Base-by-base conservation (phyloP, 805 yeast species). In the Suhomyces faveliae region DNA sequence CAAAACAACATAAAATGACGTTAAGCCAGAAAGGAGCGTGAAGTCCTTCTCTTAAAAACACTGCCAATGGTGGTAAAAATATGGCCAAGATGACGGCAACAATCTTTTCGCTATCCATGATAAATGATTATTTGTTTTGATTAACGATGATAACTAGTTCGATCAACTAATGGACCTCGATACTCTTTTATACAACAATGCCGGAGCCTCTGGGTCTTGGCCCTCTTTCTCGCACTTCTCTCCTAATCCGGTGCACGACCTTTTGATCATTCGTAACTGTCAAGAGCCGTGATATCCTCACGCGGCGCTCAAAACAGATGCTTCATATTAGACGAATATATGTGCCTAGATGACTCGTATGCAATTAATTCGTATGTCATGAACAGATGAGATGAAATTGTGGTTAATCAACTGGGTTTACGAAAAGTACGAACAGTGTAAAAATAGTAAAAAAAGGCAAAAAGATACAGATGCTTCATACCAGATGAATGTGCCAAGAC, bases 21-120 rank as follows among this genome's bases (percentile, higher is more conserved):
- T 84, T 85, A 62, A 86, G 77, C 66, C 85, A 69, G 60, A 85
- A 79, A 45, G 78, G 86, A 44, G 76, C 71, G 54, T 87, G 81
- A 55, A 80, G 74, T 52, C 92, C 94, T 57, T 76, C 78, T 53
- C 76, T 79, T 76, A 85, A 67, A 67, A 81, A 85, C 53, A 86
- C 94, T 29, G 91, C 87, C 57, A 86, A 75, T 44, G 91, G 91
- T 43, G 94, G 94, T 55, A 86, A 66, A 52, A 86, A 66, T 43
- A 86, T 41, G 45, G 91, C 86, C 74, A 51, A 40, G 45, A 51
- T 67, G 46, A 69, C 47, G 43, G 68, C 75, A 48, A 73, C 66
- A 47, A 73, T 68, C 58, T 73, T 71, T 53, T 73, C 76, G 49
- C 72, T 58, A 46, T 66, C 56, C 76, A 72, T 72, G 29, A n/a